Conservation (phyloP, 2,329 filamentous ascomycete species). For the Furcasterigmium furcatum region DNA sequence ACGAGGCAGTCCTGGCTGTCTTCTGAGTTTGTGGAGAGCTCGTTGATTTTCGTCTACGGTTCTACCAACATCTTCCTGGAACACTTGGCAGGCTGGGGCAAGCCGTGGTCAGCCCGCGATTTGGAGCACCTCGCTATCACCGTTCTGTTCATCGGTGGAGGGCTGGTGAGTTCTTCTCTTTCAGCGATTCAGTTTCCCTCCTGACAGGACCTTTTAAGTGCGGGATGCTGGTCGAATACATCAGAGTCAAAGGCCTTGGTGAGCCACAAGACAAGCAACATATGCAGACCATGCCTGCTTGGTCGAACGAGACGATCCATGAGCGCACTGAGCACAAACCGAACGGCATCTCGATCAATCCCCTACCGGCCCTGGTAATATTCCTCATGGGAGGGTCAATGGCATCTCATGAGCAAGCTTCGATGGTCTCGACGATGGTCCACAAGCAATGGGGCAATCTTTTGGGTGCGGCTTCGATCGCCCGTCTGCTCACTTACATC, state of each 20-base stretch:
- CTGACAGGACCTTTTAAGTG: slow-evolving; percentile 40
- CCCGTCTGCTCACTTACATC: slow-evolving; percentile 4
- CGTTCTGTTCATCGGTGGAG: slow-evolving; percentile 89
- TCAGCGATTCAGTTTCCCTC: not conserved
- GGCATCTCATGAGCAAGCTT: slow-evolving; percentile 83
- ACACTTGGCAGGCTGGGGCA: slow-evolving; percentile 72
- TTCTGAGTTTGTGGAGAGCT: slow-evolving; percentile 86
- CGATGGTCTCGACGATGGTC: slow-evolving; percentile 85
- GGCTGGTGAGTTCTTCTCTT: slow-evolving; percentile 57
- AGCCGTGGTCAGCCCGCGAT: slow-evolving; percentile 72
- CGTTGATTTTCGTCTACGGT: slow-evolving; percentile 87
- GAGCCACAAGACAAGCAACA: no score
- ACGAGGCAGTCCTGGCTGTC: slow-evolving; percentile 68
- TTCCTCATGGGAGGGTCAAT: slow-evolving; percentile 90
- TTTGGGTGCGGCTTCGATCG: not conserved
- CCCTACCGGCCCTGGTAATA: slow-evolving; percentile 82
- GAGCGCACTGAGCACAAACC: no score
- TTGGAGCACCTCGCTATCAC: slow-evolving; percentile 92
- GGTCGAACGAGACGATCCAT: no score
- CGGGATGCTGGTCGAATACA: slow-evolving; percentile 84
- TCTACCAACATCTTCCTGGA: slow-evolving; percentile 89
- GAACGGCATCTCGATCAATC: slow-evolving; percentile 75
- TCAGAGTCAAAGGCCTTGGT: slow-evolving; percentile 52
- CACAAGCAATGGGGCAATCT: slow-evolving; percentile 70
- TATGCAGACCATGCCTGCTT: no score